Evolutionary conservation across 2,329 filamentous ascomycete species (phyloP).

Genomic region (Arthrinium puccinioides): DNA sequence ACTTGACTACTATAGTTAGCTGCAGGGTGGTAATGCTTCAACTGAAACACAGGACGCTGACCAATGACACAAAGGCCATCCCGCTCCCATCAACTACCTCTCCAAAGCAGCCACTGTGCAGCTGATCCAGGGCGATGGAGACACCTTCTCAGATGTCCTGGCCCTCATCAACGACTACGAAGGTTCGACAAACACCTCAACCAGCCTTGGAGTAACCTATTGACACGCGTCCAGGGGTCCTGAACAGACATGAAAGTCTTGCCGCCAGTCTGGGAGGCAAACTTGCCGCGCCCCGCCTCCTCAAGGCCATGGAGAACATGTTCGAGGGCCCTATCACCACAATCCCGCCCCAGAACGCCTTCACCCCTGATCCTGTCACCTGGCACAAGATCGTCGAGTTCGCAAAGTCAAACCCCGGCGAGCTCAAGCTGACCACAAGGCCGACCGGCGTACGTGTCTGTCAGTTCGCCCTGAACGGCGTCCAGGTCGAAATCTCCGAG

Average conservation of each 20-base stretch:
- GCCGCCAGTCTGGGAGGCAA: slow-evolving; percentile 80
- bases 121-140: slow-evolving; percentile 47
- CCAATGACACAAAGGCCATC: slow-evolving; percentile 1
- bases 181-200: slow-evolving; percentile 28
- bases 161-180: slow-evolving; percentile 73
- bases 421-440: slow-evolving; percentile 66
- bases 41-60: too few species aligned
- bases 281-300: slow-evolving; percentile 71
- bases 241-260: slow-evolving; percentile 80
- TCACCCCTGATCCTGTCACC: slow-evolving; percentile 49
- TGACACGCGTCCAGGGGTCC: slow-evolving; percentile 47
- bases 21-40: too few species aligned
- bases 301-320: slow-evolving; percentile 78
- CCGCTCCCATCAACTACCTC: slow-evolving; percentile 43
- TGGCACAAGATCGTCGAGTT: slow-evolving; percentile 87
- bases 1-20: too few species aligned
- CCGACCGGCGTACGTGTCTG: slow-evolving; percentile 66
- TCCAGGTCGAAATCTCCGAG: slow-evolving; percentile 77
- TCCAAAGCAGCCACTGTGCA: slow-evolving; percentile 36
- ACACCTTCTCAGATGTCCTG: slow-evolving; percentile 68
- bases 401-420: slow-evolving; percentile 69
- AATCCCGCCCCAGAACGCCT: slow-evolving; percentile 46
- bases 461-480: slow-evolving; percentile 75
- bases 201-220: background rate
- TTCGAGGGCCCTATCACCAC: slow-evolving; percentile 72